phyloP scores from a whole-genome alignment of 2,329 filamentous ascomycete genomes.

The Aspergillus jensenii region DNA sequence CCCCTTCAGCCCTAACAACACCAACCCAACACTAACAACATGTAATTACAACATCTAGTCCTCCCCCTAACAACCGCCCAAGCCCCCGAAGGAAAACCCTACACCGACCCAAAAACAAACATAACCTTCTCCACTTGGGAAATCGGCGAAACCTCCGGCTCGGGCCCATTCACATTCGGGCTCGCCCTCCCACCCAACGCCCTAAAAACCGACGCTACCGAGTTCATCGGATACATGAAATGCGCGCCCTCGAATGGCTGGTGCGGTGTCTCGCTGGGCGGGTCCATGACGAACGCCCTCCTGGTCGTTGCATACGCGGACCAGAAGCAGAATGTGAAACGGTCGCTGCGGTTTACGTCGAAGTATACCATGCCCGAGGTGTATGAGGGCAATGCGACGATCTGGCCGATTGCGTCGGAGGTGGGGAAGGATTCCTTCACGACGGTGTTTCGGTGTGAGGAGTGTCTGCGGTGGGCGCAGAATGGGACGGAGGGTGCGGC shows the following conservation, averaged over 20 bases:
- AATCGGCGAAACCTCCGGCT: constrained; percentile 41
- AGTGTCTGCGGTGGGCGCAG: constrained; percentile 56
- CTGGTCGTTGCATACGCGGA: constrained; percentile 62
- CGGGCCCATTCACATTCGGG: constrained; percentile 52
- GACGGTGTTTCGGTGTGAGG: constrained; percentile 64
- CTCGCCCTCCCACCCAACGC: constrained; percentile 55
- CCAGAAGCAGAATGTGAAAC: constrained; percentile 50
- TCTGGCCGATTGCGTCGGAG: constrained; percentile 60
- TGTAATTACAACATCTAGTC: too few relatives aligned
- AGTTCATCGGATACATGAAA: constrained; percentile 60
- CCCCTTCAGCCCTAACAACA: too few relatives aligned
- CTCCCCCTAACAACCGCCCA: neutral
- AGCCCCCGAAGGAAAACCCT: constrained; percentile 20
- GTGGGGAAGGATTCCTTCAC: constrained; percentile 61
- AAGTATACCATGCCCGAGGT: constrained; percentile 60
- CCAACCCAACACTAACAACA: too few relatives aligned
- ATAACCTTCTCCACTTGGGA: constrained; percentile 56
- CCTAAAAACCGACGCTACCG: constrained; percentile 48
- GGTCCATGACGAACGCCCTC: constrained; percentile 59
- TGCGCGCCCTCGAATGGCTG: constrained; percentile 52
- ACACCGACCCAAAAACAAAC: constrained; percentile 50
- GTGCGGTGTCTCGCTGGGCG: constrained; percentile 58
- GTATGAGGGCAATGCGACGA: constrained; percentile 62
- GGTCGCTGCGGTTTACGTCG: constrained; percentile 57
- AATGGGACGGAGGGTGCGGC: constrained; percentile 45